Conservation (phyloP, 352 stramenopile species). For the Phytopythium aichiense region DNA sequence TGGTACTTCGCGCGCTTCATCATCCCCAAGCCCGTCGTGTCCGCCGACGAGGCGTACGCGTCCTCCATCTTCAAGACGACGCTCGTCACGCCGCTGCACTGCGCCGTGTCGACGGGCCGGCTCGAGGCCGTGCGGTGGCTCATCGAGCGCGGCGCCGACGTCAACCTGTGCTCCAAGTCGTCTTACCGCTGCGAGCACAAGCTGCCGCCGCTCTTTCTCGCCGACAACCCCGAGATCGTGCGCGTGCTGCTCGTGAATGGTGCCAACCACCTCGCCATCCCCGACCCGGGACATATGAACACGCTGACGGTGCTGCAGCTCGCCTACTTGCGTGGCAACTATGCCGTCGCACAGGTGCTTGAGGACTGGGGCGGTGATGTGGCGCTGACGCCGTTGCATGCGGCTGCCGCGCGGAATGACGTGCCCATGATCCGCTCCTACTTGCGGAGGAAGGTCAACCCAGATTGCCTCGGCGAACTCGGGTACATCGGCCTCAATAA, state of each 20-base stretch:
- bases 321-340: slow-evolving; percentile 77
- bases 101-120: slow-evolving; percentile 69
- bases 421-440: slow-evolving; percentile 50
- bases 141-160: slow-evolving; percentile 61
- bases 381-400: slow-evolving; percentile 72
- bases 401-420: slow-evolving; percentile 69
- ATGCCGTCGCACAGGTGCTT: slow-evolving; percentile 70
- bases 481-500: slow-evolving; percentile 82
- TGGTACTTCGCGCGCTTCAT: slow-evolving; percentile 77
- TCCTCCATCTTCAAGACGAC: slow-evolving; percentile 69
- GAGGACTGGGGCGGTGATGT: slow-evolving; percentile 83
- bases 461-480: slow-evolving; percentile 71
- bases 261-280: slow-evolving; percentile 77
- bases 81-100: slow-evolving; percentile 72
- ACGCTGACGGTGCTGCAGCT: slow-evolving; percentile 82
- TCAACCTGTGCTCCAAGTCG: slow-evolving; percentile 76
- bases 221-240: slow-evolving; percentile 77
- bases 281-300: slow-evolving; percentile 79
- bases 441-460: slow-evolving; percentile 67
- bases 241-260: slow-evolving; percentile 57
- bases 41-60: slow-evolving; percentile 51
- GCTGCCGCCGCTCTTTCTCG: slow-evolving; percentile 76
- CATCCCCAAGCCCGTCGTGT: slow-evolving; percentile 63
- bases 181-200: slow-evolving; percentile 59
- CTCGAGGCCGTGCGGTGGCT: slow-evolving; percentile 73